A percentile compares a stretch with the other conserved stretches of the same genome.
These are phyloP conservation scores for Talaromyces albobiverticillius DNA, from an alignment of 2,329 filamentous ascomycete species.

Conservation along the genomic window DNA sequence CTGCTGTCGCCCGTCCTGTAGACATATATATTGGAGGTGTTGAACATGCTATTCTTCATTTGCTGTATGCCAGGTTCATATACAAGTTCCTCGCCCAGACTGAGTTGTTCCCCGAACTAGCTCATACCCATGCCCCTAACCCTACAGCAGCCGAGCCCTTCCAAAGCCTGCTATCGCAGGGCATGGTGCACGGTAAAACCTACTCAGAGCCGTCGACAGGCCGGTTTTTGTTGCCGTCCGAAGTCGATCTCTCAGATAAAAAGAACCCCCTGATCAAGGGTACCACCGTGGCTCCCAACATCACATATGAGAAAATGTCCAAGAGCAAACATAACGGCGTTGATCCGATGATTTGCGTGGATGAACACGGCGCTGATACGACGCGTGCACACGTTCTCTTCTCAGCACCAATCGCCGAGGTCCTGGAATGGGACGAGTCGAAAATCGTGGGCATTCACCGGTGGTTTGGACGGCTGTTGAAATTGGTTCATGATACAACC, in stretches of 20 bases:
- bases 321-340: slow-evolving; percentile 94
- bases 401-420: slow-evolving; percentile 77
- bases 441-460: slow-evolving; percentile 79
- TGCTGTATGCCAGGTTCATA: slow-evolving; percentile 85
- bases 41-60: slow-evolving; percentile 85
- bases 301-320: slow-evolving; percentile 88
- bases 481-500: slow-evolving; percentile 48
- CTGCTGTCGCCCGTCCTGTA: slow-evolving; percentile 63
- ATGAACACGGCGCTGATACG: slow-evolving; percentile 75
- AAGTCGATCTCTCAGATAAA: slow-evolving; percentile 63
- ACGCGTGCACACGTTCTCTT: slow-evolving; percentile 86
- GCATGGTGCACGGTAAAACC: slow-evolving; percentile 90
- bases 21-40: slow-evolving; percentile 88
- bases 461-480: slow-evolving; percentile 70
- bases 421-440: slow-evolving; percentile 82
- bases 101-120: slow-evolving; percentile 36
- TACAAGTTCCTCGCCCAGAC: slow-evolving; percentile 74
- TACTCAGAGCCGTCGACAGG: slow-evolving; percentile 72
- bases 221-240: slow-evolving; percentile 71
- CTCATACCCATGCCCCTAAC: slow-evolving; percentile 30
- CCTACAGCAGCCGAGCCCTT: slow-evolving; percentile 67
- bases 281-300: slow-evolving; percentile 56
- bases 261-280: slow-evolving; percentile 59
- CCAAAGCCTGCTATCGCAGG: slow-evolving; percentile 76
- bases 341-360: slow-evolving; percentile 70